Evolutionary conservation across 495 filamentous ascomycete genomes (phyloP).

Genomic region (Lichenothelia convexa): DNA sequence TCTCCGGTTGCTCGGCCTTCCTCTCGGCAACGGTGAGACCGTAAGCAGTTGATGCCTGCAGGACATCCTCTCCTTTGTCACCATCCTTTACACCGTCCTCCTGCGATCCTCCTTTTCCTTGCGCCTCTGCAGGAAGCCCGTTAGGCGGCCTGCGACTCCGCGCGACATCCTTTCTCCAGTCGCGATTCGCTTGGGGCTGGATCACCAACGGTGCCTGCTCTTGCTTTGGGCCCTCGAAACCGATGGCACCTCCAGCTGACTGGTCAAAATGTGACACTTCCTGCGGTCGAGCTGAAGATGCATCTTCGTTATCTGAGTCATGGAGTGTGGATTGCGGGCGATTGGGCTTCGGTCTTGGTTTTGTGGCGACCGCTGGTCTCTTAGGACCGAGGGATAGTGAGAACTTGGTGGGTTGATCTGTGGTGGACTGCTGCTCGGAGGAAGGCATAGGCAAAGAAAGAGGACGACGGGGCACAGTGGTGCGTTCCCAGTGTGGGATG

Average conservation of each 20-base stretch:
- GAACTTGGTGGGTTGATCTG: neutral
- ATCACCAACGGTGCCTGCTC: conserved; percentile 42
- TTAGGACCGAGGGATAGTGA: neutral
- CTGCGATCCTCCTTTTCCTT: no score
- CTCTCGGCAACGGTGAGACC: conserved; percentile 2
- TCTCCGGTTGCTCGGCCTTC: conserved; percentile 4
- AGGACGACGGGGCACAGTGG: neutral
- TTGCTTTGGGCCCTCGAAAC: conserved; percentile 11
- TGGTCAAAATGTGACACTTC: conserved; percentile 42
- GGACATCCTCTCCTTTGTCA: conserved; percentile 19
- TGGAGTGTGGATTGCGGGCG: conserved; percentile 10
- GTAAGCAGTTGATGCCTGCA: neutral
- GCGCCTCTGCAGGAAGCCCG: conserved; percentile 6
- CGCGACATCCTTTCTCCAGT: conserved; percentile 53
- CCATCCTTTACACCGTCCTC: no score
- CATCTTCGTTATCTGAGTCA: conserved; percentile 33
- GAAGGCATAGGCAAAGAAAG: neutral
- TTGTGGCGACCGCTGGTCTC: neutral
- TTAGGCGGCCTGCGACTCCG: conserved; percentile 25
- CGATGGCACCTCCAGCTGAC: conserved; percentile 34
- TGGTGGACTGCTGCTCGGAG: neutral
- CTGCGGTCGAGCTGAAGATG: conserved; percentile 21
- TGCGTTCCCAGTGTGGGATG: no score
- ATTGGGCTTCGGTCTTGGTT: conserved; percentile 5
- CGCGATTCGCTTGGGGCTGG: conserved; percentile 42